Conservation (phyloP, 2,329 filamentous ascomycete species). For the Aspergillus unguis region DNA sequence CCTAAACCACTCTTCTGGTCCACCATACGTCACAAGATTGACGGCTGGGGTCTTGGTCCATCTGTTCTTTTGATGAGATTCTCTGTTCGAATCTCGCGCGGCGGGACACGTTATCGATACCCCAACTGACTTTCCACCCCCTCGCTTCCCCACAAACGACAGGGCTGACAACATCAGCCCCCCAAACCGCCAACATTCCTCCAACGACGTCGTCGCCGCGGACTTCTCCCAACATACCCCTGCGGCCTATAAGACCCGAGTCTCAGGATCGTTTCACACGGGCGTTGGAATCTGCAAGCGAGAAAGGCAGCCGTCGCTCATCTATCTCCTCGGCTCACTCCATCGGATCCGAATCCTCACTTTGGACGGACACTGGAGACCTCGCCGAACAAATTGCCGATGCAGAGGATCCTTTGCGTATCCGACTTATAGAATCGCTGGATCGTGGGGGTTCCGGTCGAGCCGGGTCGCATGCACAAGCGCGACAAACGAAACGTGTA, state of each 20-base stretch:
- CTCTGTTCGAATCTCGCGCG: conserved; percentile 2
- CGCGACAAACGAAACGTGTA: conserved; percentile 60
- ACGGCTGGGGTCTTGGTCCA: conserved; percentile 5
- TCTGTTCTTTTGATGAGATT: conserved; percentile 10
- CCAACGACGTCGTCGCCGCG: conserved; percentile 61
- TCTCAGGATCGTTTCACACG: conserved; percentile 36
- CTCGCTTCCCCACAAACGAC: conserved; percentile 5
- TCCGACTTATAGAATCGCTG: conserved; percentile 63
- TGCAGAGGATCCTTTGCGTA: conserved; percentile 75
- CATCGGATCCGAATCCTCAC: conserved; percentile 66
- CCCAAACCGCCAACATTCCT: conserved; percentile 76
- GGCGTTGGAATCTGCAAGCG: conserved; percentile 42
- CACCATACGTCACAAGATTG: conserved; percentile 1
- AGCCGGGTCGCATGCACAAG: conserved; percentile 31
- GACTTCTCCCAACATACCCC: conserved; percentile 74
- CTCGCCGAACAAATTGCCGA: conserved; percentile 85
- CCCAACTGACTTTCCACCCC: conserved; percentile 6
- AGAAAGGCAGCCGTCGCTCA: conserved; percentile 52
- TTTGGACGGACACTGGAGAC: conserved; percentile 94
- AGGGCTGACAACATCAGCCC: conserved; percentile 77
- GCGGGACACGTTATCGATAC: conserved; percentile 11
- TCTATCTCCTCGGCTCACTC: conserved; percentile 51
- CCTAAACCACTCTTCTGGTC: conserved; percentile 7
- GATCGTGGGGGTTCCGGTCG: conserved; percentile 58
- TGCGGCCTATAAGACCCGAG: conserved; percentile 63